Conservation (phyloP, 768 basidiomycete genomes). For the Rhizopogon vesiculosus region DNA sequence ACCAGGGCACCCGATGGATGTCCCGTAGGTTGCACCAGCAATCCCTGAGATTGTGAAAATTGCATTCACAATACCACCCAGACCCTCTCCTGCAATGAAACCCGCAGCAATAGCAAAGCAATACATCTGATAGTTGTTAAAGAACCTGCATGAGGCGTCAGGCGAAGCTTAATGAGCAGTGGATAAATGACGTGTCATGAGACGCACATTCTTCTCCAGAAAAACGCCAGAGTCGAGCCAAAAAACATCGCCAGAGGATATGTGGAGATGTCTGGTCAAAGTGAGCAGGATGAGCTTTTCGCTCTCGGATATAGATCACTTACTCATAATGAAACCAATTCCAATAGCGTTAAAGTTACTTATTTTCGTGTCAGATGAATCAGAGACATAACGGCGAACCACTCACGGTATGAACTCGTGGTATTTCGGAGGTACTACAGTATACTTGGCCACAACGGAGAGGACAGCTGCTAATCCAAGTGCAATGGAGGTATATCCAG, state of each 20-base stretch:
- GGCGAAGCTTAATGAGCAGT: background rate
- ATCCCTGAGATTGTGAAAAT: slow-evolving; percentile 20
- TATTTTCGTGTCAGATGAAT: background rate
- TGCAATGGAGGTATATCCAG: slow-evolving; percentile 52
- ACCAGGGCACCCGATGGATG: slow-evolving; percentile 17
- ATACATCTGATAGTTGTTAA: slow-evolving; percentile 12
- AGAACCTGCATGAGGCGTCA: background rate
- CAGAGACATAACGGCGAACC: background rate
- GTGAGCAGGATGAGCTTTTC: background rate
- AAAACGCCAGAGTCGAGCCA: slow-evolving; percentile 16
- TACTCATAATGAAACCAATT: slow-evolving; percentile 3
- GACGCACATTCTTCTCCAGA: slow-evolving; percentile 11
- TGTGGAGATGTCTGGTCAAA: slow-evolving; percentile 11
- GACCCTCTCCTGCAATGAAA: slow-evolving; percentile 31
- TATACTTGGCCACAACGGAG: slow-evolving; percentile 33
- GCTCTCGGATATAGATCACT: background rate
- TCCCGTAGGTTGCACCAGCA: slow-evolving; percentile 15
- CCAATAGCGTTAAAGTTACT: background rate
- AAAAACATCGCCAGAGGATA: slow-evolving; percentile 19
- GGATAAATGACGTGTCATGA: background rate
- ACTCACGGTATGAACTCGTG: background rate
- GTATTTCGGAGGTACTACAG: slow-evolving; percentile 1
- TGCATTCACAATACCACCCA: slow-evolving; percentile 26
- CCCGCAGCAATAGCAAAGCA: slow-evolving; percentile 31
- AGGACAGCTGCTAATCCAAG: slow-evolving; percentile 41